Base-by-base conservation (phyloP, 345 rosid species). In the Lepidium africanum region DNA sequence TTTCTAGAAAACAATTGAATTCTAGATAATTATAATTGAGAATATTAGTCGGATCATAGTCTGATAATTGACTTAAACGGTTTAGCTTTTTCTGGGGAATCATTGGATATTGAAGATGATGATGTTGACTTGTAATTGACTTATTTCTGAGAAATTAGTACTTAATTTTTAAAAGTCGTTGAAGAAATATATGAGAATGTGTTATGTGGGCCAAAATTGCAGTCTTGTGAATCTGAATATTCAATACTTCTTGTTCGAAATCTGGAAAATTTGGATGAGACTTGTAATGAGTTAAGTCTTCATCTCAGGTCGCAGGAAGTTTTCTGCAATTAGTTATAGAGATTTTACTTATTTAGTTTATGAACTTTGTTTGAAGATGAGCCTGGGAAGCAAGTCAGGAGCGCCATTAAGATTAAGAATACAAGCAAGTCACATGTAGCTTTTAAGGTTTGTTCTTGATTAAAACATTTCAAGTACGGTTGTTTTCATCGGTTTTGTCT, bases 381-480 rank as follows among this genome's bases (percentile, higher is more conserved):
- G 80, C 85, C 99, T 63, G 99, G 96, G 64, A 94, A 94, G 82
- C 99, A 94, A 73, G 97, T 81, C 10, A 83, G 92, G 71, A 94
- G 96, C 11, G 99, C 99, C 8, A 83, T 94, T 74, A 88, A 78
- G 85, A 87, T 94, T 15, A 94, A 94, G 77, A 94, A 94, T 72
- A 86, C 81, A 0, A 91, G 91, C 91, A 94, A 91, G 70, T 94
- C 99, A 11, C 75, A 84, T 73, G 87, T 83, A 43, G 99, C 96
- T 35, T 94, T 94, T 78, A 94, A 94, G 97, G 99, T 94, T 71
- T 45, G 36, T 65, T 16, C 2, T 52, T 7, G 2, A 7, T 49
- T 23, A 38, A 13, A 49, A 39, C 12, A 2, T 30, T 38, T 52
- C 4, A 21, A n/a, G 4, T 35, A 68, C 13, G 12, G 13, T 49